phyloP scores from a whole-genome alignment of 73 alveolate genomes.

The Symbiodinium natans region DNA sequence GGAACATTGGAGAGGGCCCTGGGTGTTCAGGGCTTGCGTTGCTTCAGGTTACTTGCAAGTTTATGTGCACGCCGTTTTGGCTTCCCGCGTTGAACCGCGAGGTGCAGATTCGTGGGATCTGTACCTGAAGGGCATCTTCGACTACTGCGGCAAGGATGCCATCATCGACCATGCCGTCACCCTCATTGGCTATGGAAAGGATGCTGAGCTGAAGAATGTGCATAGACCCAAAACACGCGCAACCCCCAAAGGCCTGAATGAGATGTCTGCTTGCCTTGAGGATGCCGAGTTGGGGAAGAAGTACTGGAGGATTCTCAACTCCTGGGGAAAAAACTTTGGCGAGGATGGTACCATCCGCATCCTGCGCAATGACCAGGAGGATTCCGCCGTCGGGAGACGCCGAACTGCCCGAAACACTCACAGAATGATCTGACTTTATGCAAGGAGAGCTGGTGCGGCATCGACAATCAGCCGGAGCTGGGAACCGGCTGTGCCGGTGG shows the following conservation, averaged over 20 bases:
- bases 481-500: slow-evolving; percentile 90
- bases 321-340: slow-evolving; percentile 72
- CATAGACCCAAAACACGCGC: background rate
- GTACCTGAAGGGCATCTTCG: slow-evolving; percentile 93
- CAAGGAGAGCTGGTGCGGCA: slow-evolving; percentile 76
- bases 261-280: background rate
- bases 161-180: slow-evolving; percentile 84
- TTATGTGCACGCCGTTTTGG: no score
- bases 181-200: slow-evolving; percentile 70
- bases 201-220: background rate
- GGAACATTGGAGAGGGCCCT: no score
- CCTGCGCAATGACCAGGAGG: slow-evolving; percentile 87
- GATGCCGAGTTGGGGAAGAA: background rate
- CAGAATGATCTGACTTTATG: background rate
- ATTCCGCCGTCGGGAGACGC: background rate
- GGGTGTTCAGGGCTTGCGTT: no score
- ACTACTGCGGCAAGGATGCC: slow-evolving; percentile 76
- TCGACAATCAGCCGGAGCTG: slow-evolving; percentile 67
- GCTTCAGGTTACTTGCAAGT: no score
- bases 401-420: background rate
- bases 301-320: slow-evolving; percentile 65
- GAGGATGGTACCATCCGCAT: slow-evolving; percentile 92
- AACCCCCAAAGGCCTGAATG: no score
- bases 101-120: slow-evolving; percentile 71
- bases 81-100: background rate